phyloP scores from a whole-genome alignment of 2,329 filamentous ascomycete genomes.

The Diaporthe destruens region DNA sequence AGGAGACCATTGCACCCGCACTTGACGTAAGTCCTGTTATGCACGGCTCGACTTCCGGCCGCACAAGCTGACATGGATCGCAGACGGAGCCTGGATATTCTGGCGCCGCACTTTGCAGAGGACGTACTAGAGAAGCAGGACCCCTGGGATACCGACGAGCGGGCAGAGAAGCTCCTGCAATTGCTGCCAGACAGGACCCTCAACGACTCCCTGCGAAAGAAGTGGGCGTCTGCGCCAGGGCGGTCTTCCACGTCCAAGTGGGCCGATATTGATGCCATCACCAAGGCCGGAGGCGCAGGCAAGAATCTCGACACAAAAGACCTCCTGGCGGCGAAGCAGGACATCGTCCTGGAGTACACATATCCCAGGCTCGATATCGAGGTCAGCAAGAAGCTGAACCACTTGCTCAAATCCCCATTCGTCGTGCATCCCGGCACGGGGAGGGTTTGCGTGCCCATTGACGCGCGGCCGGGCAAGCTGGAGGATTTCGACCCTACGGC shows the following conservation, averaged over 20 bases:
- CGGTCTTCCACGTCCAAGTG: constrained; percentile 86
- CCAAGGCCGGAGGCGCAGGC: constrained; percentile 77
- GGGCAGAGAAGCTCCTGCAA: constrained; percentile 82
- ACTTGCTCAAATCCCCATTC: constrained; percentile 97
- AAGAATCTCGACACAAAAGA: constrained; percentile 79
- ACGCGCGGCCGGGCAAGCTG: constrained; percentile 68
- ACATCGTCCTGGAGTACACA: constrained; percentile 96
- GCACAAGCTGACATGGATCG: constrained; percentile 41
- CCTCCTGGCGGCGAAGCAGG: constrained; percentile 91
- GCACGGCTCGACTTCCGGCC: neutral
- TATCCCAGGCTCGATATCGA: constrained; percentile 97
- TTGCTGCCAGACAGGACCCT: constrained; percentile 85
- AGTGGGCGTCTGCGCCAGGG: constrained; percentile 88
- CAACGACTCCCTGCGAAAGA: constrained; percentile 83
- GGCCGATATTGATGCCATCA: constrained; percentile 91
- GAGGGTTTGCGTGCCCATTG: constrained; percentile 94
- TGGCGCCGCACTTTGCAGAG: constrained; percentile 85
- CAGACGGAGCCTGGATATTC: constrained; percentile 85
- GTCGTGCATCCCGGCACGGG: constrained; percentile 96
- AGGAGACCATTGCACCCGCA: constrained; percentile 91
- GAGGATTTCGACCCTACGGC: constrained; percentile 87
- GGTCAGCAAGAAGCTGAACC: constrained; percentile 97
- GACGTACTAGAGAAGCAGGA: constrained; percentile 89
- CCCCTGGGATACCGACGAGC: constrained; percentile 80
- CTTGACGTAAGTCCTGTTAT: constrained; percentile 68